Percentiles rank a stretch among this genome's conserved stretches.
These are phyloP conservation scores for Corynespora cassiicola DNA, from an alignment of 2,329 filamentous ascomycete genomes.

Conservation along the genomic window DNA sequence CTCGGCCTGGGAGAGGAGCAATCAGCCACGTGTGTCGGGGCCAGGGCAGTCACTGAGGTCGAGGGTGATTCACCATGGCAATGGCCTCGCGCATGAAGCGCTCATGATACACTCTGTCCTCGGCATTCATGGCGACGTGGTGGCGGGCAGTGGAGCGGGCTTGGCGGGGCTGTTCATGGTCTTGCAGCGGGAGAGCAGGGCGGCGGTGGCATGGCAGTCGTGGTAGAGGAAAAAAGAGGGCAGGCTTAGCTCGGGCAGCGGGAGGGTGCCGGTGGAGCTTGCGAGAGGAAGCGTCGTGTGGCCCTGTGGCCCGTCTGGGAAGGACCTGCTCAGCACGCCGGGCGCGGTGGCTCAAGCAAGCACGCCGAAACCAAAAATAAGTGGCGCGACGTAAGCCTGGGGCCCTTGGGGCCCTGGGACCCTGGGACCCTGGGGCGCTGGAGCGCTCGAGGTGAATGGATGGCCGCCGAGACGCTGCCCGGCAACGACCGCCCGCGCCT, in stretches of 20 bases:
- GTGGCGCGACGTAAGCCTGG: conserved; percentile 14
- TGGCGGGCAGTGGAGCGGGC: conserved; percentile 29
- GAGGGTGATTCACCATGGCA: conserved; percentile 69
- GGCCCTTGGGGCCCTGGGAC: too few species aligned
- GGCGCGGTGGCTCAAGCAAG: background rate
- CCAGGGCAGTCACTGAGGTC: conserved; percentile 3
- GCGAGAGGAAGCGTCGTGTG: conserved; percentile 7
- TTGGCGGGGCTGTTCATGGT: conserved; percentile 31
- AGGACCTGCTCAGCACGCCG: too few species aligned
- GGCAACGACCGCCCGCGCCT: conserved; percentile 4
- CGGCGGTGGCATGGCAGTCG: background rate
- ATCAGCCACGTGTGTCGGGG: conserved; percentile 21
- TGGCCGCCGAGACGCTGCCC: background rate
- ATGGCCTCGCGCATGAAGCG: conserved; percentile 85
- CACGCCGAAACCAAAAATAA: conserved; percentile 20
- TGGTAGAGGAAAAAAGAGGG: background rate
- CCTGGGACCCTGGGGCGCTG: too few species aligned
- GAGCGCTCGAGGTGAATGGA: too few species aligned
- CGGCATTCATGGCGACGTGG: conserved; percentile 36
- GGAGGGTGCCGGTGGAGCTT: too few species aligned
- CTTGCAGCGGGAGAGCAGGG: too few species aligned
- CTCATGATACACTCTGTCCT: conserved; percentile 58
- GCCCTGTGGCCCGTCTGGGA: too few species aligned
- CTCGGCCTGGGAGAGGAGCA: conserved; percentile 67
- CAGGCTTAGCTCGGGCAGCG: conserved; percentile 3